Percentiles rank a stretch among this genome's conserved stretches.
These are phyloP conservation scores for Epithele typhae DNA, from an alignment of 768 basidiomycete genomes.

Conservation along the genomic window DNA sequence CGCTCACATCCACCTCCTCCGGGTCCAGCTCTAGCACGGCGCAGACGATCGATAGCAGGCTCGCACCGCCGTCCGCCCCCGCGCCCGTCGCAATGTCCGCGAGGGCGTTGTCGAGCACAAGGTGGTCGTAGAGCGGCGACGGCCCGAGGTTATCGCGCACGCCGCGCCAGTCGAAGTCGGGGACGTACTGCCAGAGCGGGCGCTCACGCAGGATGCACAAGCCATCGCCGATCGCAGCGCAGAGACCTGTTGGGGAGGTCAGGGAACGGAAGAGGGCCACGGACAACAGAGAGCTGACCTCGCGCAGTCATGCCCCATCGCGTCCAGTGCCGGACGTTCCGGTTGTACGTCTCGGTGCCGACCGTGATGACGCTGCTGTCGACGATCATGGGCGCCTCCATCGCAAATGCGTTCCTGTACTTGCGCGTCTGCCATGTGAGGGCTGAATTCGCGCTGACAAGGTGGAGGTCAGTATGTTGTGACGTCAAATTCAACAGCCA, in stretches of 20 bases:
- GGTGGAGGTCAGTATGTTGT: too few relatives aligned
- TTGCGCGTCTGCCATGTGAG: conserved; percentile 4
- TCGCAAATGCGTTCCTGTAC: not conserved
- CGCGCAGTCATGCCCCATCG: not conserved
- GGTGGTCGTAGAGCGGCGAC: not conserved
- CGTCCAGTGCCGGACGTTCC: not conserved
- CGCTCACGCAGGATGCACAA: conserved; percentile 23
- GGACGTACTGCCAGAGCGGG: conserved; percentile 25
- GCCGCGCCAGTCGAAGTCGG: conserved; percentile 27
- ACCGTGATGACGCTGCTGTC: not conserved
- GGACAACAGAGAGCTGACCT: not conserved
- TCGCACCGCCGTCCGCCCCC: not conserved
- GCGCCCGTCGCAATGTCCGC: not conserved
- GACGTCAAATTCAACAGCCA: too few relatives aligned
- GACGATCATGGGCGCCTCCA: conserved; percentile 2
- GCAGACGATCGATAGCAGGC: conserved; percentile 4
- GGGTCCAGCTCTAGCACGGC: conserved; percentile 27
- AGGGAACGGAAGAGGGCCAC: too few relatives aligned
- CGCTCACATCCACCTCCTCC: conserved; percentile 32
- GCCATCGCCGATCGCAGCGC: conserved; percentile 28
- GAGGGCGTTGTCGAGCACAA: not conserved
- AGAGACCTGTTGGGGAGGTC: conserved; percentile 16
- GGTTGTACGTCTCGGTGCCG: not conserved
- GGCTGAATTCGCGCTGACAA: conserved; percentile 7
- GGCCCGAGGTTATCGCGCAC: not conserved